These are phyloP conservation scores for Podospora tetraspora DNA, from an alignment of 495 filamentous ascomycete genomes.

Conservation along the genomic window DNA sequence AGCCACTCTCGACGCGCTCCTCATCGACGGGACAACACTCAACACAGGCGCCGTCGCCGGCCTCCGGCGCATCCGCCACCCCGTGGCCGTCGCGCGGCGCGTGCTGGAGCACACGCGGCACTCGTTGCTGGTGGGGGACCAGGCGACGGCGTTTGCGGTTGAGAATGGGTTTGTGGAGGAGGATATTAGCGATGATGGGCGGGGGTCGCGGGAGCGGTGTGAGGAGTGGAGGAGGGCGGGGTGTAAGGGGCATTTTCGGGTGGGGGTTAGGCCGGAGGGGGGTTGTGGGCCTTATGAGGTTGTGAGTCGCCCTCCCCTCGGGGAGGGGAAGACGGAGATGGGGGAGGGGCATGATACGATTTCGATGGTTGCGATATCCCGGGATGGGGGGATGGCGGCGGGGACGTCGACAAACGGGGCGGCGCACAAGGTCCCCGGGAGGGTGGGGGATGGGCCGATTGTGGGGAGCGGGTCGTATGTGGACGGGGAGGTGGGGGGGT, in stretches of 20 bases:
- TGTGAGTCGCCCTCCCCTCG: background rate
- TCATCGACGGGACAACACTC: slow-evolving; percentile 42
- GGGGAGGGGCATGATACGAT: slow-evolving; percentile 39
- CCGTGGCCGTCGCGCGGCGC: slow-evolving; percentile 40
- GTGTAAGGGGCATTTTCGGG: slow-evolving; percentile 41
- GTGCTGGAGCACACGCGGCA: slow-evolving; percentile 44
- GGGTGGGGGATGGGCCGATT: slow-evolving; percentile 47
- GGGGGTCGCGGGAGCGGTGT: slow-evolving; percentile 30
- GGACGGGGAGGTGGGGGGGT: slow-evolving; percentile 45
- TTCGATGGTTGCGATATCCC: slow-evolving; percentile 41
- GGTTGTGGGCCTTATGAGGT: slow-evolving; percentile 42
- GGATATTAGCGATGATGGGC: slow-evolving; percentile 29
- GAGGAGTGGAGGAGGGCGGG: slow-evolving; percentile 31
- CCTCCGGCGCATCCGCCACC: slow-evolving; percentile 39
- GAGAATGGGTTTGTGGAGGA: slow-evolving; percentile 40
- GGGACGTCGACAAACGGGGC: slow-evolving; percentile 48
- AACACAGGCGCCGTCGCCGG: slow-evolving; percentile 43
- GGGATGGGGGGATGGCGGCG: slow-evolving; percentile 38
- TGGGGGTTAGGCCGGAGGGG: slow-evolving; percentile 35
- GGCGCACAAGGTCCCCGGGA: slow-evolving; percentile 41
- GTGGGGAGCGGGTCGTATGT: slow-evolving; percentile 46
- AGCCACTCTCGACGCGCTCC: slow-evolving; percentile 45
- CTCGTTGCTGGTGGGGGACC: slow-evolving; percentile 42
- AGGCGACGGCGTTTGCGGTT: slow-evolving; percentile 42
- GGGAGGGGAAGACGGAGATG: background rate